Base-by-base conservation (phyloP, 768 basidiomycete genomes). In the Psilocybe tampanensis region DNA sequence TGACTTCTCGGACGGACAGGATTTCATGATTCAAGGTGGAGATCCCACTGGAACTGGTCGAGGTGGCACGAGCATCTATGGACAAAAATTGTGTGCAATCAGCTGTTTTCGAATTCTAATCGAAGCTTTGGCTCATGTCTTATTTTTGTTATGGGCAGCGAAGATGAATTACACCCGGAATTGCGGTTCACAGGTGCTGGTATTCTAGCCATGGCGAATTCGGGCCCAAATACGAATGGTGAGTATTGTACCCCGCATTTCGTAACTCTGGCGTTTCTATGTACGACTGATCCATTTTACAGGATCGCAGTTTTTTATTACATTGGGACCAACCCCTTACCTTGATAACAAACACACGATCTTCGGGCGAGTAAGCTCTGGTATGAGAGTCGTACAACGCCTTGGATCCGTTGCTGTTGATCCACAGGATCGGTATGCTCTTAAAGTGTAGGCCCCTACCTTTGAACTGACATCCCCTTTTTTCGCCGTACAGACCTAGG, bases 221-320 rank as follows among this genome's bases (percentile, higher is more conserved):
- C 95, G 44, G 95, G 95, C 11, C 91, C 91, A n/a, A 92, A 94
- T 69, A 90, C 89, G 22, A 94, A 94, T 66, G 89, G 92, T 85
- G 52, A 52, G 75, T 75, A 76, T 8, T 81, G 21, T 54, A 44
- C 33, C 44, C 36, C 36, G 64, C 60, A 68, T 83, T 17, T 54
- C 29, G 17, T 61, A 24, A 44, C 47, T 13, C 6, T 44, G 42
- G 26, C 12, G 39, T 21, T 44, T 11, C 36, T 39, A 3, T 39
- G 36, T 6, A 56, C 56, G 49, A 33, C 22, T 49, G 23, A 67
- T 67, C 58, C 66, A 67, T 69, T 47, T 19, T 51, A 64, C 64
- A 92, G 95, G 95, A 19, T 96, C 94, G 17, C 96, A 98, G 70
- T 98, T 98, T 76, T 97, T 98, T 74, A 81, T 98, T 62, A 90